Conservation (phyloP, 495 filamentous ascomycete genomes). For the Aspergillus bridgeri region DNA sequence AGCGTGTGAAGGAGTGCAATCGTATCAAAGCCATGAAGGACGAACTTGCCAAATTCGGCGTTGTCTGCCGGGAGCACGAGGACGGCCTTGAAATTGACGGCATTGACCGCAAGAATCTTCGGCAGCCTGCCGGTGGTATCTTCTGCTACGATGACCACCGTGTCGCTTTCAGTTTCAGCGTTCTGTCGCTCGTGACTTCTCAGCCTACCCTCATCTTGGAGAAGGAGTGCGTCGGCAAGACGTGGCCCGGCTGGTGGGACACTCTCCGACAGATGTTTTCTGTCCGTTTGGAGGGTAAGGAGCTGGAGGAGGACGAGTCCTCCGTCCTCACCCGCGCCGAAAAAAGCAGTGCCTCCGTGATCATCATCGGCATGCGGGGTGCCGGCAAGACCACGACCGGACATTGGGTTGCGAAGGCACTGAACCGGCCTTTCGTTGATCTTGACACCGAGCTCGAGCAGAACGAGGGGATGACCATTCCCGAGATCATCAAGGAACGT, state of each 20-base stretch:
- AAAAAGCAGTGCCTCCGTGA: conserved; percentile 59
- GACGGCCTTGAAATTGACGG: conserved; percentile 89
- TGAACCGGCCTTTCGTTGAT: conserved; percentile 78
- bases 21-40: conserved; percentile 95
- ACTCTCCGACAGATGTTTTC: conserved; percentile 70
- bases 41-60: conserved; percentile 93
- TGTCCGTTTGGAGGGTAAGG: conserved; percentile 67
- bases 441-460: conserved; percentile 83
- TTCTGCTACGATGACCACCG: conserved; percentile 98
- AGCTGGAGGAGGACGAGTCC: conserved; percentile 48
- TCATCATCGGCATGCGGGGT: conserved; percentile 97
- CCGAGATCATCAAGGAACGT: conserved; percentile 70
- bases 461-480: conserved; percentile 68
- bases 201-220: conserved; percentile 75
- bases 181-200: conserved; percentile 77
- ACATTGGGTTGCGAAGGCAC: conserved; percentile 69
- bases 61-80: conserved; percentile 79
- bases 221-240: conserved; percentile 92
- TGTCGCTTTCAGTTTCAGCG: conserved; percentile 96
- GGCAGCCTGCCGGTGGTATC: conserved; percentile 62
- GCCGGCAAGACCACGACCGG: conserved; percentile 96
- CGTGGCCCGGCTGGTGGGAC: conserved; percentile 99
- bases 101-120: conserved; percentile 56
- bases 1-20: conserved; percentile 98
- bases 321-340: conserved; percentile 26